phyloP scores from a whole-genome alignment of 2,329 filamentous ascomycete species.

The Ceratocystis eucalypticola region DNA sequence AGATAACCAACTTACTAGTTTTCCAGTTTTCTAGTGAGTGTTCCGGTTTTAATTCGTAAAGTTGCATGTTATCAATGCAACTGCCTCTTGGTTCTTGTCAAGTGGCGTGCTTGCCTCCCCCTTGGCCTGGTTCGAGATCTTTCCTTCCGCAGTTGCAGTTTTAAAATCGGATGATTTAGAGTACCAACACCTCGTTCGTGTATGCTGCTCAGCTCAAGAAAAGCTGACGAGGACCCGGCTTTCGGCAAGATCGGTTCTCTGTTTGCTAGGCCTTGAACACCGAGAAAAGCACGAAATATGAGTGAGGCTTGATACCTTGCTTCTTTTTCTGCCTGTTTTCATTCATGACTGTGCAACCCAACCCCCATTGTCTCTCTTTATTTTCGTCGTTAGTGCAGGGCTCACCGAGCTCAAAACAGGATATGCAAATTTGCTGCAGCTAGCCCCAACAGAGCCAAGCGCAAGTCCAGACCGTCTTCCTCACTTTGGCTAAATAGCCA shows the following conservation, averaged over 20 bases:
- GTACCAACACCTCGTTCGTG: not conserved
- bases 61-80: conserved; percentile 11
- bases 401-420: not conserved
- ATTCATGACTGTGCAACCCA: not conserved
- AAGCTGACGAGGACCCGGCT: conserved; percentile 5
- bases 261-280: not conserved
- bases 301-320: not conserved
- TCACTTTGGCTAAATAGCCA: not conserved
- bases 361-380: not conserved
- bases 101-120: not conserved
- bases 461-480: not conserved
- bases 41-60: conserved; percentile 15
- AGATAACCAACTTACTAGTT: no score
- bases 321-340: not conserved
- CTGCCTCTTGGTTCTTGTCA: not conserved
- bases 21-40: not conserved
- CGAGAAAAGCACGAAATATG: conserved; percentile 15
- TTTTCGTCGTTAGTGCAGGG: not conserved
- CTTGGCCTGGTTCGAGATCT: not conserved
- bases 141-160: not conserved
- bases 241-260: conserved; percentile 10
- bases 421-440: not conserved
- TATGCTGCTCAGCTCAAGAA: not conserved
- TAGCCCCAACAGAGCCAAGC: not conserved
- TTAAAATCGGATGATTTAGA: conserved; percentile 1